Percentiles rank a stretch among this genome's conserved stretches.
These are phyloP conservation scores for Candida maris DNA, from an alignment of 805 yeast species.

Conservation along the genomic window DNA sequence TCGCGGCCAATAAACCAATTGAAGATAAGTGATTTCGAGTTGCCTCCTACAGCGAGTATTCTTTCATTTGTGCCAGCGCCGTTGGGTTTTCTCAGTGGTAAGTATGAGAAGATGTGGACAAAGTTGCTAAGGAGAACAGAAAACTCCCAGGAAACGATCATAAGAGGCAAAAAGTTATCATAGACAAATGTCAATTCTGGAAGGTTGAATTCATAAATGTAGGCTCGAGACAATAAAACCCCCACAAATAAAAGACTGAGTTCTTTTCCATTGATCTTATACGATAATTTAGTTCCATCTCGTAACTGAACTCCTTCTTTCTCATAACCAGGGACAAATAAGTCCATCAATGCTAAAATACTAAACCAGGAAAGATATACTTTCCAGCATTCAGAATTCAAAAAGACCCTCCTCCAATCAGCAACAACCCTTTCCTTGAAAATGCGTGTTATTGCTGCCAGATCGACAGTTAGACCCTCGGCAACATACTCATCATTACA, in stretches of 20 bases:
- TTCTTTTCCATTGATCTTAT: constrained; percentile 78
- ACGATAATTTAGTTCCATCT: constrained; percentile 67
- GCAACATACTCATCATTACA: constrained; percentile 58
- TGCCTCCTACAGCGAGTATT: constrained; percentile 82
- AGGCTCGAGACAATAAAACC: constrained; percentile 49
- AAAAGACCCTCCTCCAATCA: constrained; percentile 29
- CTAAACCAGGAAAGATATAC: constrained; percentile 74
- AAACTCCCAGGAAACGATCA: constrained; percentile 59
- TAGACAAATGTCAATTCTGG: constrained; percentile 83
- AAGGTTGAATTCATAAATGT: constrained; percentile 35
- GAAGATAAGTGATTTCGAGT: constrained; percentile 67
- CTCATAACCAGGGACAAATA: constrained; percentile 72
- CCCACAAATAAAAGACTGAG: constrained; percentile 40
- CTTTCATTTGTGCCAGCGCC: constrained; percentile 58
- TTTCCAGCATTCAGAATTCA: constrained; percentile 51
- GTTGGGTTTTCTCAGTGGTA: constrained; percentile 50
- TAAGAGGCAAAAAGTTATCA: constrained; percentile 61
- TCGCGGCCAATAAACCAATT: constrained; percentile 99
- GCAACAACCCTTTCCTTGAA: constrained; percentile 14
- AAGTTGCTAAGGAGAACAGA: constrained; percentile 59
- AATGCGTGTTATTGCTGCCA: constrained; percentile 30
- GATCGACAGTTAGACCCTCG: constrained; percentile 44
- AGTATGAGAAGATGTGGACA: constrained; percentile 65
- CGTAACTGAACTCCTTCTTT: constrained; percentile 65
- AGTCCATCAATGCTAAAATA: constrained; percentile 59